Conservation (phyloP, 805 yeast species). For the Starmerella asiatica region DNA sequence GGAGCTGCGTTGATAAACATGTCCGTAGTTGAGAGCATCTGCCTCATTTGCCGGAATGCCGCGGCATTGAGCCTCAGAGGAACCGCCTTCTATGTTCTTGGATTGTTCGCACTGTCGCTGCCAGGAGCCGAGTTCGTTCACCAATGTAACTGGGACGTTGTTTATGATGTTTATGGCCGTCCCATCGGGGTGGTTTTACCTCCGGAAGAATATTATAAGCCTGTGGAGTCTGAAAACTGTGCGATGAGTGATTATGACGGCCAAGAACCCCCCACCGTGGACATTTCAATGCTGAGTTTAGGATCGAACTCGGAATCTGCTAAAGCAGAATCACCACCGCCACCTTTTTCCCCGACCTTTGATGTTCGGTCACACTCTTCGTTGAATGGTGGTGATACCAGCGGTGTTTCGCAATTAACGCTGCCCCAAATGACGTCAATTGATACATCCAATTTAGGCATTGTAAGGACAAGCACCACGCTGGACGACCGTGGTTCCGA, state of each 20-base stretch:
- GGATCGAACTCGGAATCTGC: background rate
- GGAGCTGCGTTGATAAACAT: conserved; percentile 47
- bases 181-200: conserved; percentile 20
- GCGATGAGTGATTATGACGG: background rate
- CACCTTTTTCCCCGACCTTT: background rate
- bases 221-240: background rate
- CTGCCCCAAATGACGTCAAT: background rate
- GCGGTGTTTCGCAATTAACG: background rate
- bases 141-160: conserved; percentile 61
- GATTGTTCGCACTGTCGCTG: conserved; percentile 53
- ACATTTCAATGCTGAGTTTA: background rate
- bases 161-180: conserved; percentile 23
- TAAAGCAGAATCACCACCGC: background rate
- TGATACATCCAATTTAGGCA: too few relatives aligned
- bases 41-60: conserved; percentile 36
- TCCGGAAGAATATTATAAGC: conserved; percentile 3
- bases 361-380: background rate
- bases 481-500: background rate
- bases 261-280: background rate
- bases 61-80: conserved; percentile 53
- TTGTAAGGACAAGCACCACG: background rate
- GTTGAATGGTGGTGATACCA: background rate
- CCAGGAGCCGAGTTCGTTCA: conserved; percentile 80
- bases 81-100: conserved; percentile 63
- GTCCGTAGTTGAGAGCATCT: conserved; percentile 38